These are phyloP conservation scores for Ammopiptanthus mongolicus DNA, from an alignment of 306 rosid genomes.

Conservation along the genomic window DNA sequence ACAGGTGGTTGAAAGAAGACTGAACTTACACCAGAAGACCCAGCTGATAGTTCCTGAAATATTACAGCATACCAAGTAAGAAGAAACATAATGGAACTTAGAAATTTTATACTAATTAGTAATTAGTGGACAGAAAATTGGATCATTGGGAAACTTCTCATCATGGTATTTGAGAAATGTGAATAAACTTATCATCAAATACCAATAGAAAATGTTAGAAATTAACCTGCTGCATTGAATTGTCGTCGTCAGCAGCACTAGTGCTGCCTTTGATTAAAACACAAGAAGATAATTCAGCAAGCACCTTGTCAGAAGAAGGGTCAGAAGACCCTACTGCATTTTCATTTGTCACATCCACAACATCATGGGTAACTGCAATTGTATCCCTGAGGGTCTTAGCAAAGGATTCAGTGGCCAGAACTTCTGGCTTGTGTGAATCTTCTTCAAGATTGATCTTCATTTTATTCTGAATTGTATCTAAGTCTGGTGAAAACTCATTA, in stretches of 20 bases:
- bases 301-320: conserved; percentile 30
- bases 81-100: conserved; percentile 12
- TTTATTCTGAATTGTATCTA: conserved; percentile 34
- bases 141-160: not conserved
- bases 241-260: conserved; percentile 29
- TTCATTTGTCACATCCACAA: conserved; percentile 21
- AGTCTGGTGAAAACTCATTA: conserved; percentile 36
- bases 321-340: conserved; percentile 26
- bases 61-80: conserved; percentile 26
- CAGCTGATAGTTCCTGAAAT: conserved; percentile 53
- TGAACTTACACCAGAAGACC: conserved; percentile 38
- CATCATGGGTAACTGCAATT: conserved; percentile 28
- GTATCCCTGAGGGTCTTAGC: conserved; percentile 21
- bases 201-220: conserved; percentile 7
- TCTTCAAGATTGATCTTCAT: conserved; percentile 26
- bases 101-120: not conserved
- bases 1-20: conserved; percentile 34
- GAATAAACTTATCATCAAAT: not conserved
- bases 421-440: conserved; percentile 32
- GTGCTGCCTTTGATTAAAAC: conserved; percentile 17
- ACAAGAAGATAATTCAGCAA: conserved; percentile 36
- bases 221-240: conserved; percentile 48
- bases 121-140: not conserved
- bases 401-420: conserved; percentile 27
- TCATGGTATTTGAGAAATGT: not conserved